Base-by-base conservation (phyloP, 2,329 filamentous ascomycete species). In the Talaromyces sp. region DNA sequence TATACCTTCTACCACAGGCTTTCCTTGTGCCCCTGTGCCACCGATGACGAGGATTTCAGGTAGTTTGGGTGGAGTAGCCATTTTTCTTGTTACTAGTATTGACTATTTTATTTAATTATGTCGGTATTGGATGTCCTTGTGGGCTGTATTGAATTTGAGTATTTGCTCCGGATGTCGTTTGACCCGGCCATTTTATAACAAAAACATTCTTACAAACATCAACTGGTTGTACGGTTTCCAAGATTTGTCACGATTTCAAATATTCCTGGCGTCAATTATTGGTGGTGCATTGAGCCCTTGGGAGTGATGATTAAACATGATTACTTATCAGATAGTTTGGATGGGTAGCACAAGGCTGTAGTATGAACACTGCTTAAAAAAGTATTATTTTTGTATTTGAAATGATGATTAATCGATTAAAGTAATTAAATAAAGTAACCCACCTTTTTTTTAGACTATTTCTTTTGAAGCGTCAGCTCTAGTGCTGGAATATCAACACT, bases 21-120 rank as follows among this genome's bases (percentile, higher is more conserved):
- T 76, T 14, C 82, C 81, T 68, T 84, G 82, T 44, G 82, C 82
- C 3, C 82, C 82, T 0, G 82, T 83, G 3, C 77, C 82, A 31
- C 82, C 81, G 51, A 84, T 75, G 56, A 83, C 56, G 6, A 62
- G 56, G 12, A 62, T 62, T n/a, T 53, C 50, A 16, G 50, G 28
- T 31, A 28, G 14, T 28, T 53, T 53, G 28, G 14, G 9, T 4
- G 14, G 14, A 10, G 27, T n/a, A 4, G 50, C 5, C 50, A 53
- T 53, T 53, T 53, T 14, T 47, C 2, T 4, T n/a, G 5, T 36
- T 36, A 23, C 23, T 23, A 23, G 23, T 23, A n/a, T n/a, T 40
- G 36, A 40, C 4, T n/a, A n/a, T 51, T 28, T 27, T 23, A 51
- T 51, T 23, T 10, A 23, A 14, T 12, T 28, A 12, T 23, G n/a